A percentile compares a stretch with the other conserved stretches of the same genome.
These are phyloP conservation scores for Grammothele lineata DNA, from an alignment of 768 basidiomycete species.

Conservation along the genomic window DNA sequence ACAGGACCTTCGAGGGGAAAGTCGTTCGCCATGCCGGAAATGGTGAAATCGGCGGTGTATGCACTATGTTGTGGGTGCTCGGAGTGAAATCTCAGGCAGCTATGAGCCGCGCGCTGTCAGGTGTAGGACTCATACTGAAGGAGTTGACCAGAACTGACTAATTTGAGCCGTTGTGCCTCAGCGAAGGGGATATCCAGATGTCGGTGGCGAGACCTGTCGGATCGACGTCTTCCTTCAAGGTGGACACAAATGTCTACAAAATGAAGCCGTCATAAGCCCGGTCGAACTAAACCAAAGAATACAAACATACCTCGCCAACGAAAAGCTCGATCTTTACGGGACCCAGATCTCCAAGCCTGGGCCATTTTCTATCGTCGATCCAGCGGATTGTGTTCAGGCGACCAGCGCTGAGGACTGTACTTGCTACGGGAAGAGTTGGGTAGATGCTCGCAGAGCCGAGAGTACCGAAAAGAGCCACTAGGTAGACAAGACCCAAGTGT, in stretches of 20 bases:
- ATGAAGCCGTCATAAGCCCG: neutral
- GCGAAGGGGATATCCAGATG: slow-evolving; percentile 29
- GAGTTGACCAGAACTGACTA: slow-evolving; percentile 28
- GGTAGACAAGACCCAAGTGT: too few relatives aligned
- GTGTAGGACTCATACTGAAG: too few relatives aligned
- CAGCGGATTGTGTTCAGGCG: slow-evolving; percentile 40
- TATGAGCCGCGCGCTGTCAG: too few relatives aligned
- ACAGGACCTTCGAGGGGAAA: slow-evolving; percentile 6
- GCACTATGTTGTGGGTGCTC: too few relatives aligned
- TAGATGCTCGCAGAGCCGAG: slow-evolving; percentile 37
- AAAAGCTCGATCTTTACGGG: slow-evolving; percentile 44
- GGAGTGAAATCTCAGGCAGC: too few relatives aligned
- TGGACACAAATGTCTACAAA: slow-evolving; percentile 36
- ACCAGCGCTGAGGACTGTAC: slow-evolving; percentile 43
- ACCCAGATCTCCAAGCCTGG: slow-evolving; percentile 40
- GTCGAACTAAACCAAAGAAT: neutral
- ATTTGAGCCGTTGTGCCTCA: slow-evolving; percentile 22
- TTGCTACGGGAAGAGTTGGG: slow-evolving; percentile 45
- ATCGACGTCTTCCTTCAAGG: slow-evolving; percentile 41
- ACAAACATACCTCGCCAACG: slow-evolving; percentile 38
- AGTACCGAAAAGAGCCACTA: too few relatives aligned
- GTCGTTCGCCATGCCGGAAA: slow-evolving; percentile 25
- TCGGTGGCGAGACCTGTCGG: slow-evolving; percentile 24
- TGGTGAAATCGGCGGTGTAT: slow-evolving; percentile 51
- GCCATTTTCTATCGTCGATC: slow-evolving; percentile 43